These are phyloP conservation scores for Macaranga tanarius DNA, from an alignment of 441 rosid genomes.

Conservation along the genomic window DNA sequence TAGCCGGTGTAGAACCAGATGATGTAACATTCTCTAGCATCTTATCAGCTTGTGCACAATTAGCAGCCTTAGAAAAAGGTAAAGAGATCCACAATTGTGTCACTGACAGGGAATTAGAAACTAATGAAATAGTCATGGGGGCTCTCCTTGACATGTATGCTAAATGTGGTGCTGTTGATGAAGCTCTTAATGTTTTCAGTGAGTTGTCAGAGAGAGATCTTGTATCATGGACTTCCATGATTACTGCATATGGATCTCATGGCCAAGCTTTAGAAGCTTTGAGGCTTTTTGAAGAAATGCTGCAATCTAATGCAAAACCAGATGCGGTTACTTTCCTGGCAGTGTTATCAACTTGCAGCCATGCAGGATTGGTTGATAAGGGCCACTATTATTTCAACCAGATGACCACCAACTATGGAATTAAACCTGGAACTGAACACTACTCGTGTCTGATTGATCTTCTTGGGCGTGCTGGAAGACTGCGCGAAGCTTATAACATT, in stretches of 20 bases:
- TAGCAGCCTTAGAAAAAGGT: slow-evolving; percentile 63
- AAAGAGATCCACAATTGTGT: slow-evolving; percentile 49
- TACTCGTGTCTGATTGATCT: slow-evolving; percentile 70
- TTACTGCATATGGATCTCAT: slow-evolving; percentile 65
- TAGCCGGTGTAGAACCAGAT: slow-evolving; percentile 50
- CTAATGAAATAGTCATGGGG: slow-evolving; percentile 55
- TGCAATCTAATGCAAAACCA: slow-evolving; percentile 43
- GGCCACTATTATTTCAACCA: slow-evolving; percentile 43
- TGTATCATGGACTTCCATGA: slow-evolving; percentile 71
- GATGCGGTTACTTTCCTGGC: slow-evolving; percentile 63
- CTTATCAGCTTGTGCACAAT: slow-evolving; percentile 60
- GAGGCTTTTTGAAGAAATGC: slow-evolving; percentile 53
- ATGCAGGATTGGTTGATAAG: slow-evolving; percentile 59
- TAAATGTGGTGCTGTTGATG: slow-evolving; percentile 71
- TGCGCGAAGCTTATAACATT: slow-evolving; percentile 54
- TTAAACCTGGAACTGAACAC: slow-evolving; percentile 50
- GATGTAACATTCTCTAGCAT: slow-evolving; percentile 43
- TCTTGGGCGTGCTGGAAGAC: slow-evolving; percentile 60
- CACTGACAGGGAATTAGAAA: slow-evolving; percentile 32
- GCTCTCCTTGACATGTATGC: slow-evolving; percentile 79
- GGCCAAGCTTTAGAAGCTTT: slow-evolving; percentile 57
- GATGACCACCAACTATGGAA: slow-evolving; percentile 40
- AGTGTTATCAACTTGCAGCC: slow-evolving; percentile 65
- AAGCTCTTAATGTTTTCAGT: slow-evolving; percentile 43
- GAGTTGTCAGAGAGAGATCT: slow-evolving; percentile 48